Evolutionary conservation across 176 grass and related monocot genomes (phyloP), one percentile per base, ranked within the genome.

Genomic region (Oryza glaberrima): DNA sequence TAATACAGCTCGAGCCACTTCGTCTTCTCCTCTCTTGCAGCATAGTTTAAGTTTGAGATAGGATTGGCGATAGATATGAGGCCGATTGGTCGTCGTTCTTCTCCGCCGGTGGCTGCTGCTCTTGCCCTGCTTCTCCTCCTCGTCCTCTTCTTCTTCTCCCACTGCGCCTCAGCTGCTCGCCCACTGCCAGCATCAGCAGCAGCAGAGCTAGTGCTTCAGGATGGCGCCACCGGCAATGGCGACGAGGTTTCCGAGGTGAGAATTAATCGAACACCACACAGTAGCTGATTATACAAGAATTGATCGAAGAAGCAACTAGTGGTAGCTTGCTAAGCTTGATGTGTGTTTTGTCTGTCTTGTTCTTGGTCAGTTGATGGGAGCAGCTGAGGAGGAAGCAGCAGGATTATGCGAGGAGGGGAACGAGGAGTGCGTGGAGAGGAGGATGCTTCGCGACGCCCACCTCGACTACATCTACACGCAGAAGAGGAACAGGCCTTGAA

Each of bases 401-500:
- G 36, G 5, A 38, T 15, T 26, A 13, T 83, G 84, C 69, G 46
- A 66, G 70, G 81, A 76, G 22, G 43, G 76, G 11, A 45, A 73
- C 36, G 81, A 72, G 10, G 81, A 87, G 45, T 91, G 89, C 77
- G 1, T 87, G 70, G 65, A 91, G 76, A 52, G 81, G 76, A 69
- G 85, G 65, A 43, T 91, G 51, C 82, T 91, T 46, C 54, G 8
- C 15, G 85, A 91, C 11, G 89, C 89, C 0, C 85, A 91, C 67
- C 64, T 91, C 65, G 89, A 91, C 84, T 91, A 91, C 84, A 91
- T 91, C 89, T 91, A 91, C 89, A 91, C 89, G 48, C 89, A 91
- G 89, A 76, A 44, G 36, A 86, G 80, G 51, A 67, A 60, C 23
- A 87, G 81, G 60, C 89, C 89, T 0, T 26, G 26, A 26, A 26